phyloP scores from a whole-genome alignment of 495 filamentous ascomycete species.

The Penicillium antarcticum region DNA sequence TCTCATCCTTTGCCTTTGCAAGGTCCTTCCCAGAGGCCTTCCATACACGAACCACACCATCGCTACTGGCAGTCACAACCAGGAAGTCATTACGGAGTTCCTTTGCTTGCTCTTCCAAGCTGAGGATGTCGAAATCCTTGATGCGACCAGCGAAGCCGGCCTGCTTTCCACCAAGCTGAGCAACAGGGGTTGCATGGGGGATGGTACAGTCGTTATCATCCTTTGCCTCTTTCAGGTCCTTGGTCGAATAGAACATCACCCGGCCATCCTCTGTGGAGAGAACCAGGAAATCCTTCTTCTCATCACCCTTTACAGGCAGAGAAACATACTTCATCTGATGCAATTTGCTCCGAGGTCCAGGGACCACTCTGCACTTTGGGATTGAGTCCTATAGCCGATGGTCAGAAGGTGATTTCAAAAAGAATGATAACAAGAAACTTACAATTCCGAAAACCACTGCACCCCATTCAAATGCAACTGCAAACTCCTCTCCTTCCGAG shows the following conservation, averaged over 20 bases:
- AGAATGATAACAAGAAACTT: slow-evolving; percentile 22
- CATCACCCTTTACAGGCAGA: slow-evolving; percentile 35
- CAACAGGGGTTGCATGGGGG: slow-evolving; percentile 56
- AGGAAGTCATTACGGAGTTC: slow-evolving; percentile 42
- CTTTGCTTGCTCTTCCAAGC: slow-evolving; percentile 32
- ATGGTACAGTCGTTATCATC: slow-evolving; percentile 36
- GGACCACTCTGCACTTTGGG: slow-evolving; percentile 67
- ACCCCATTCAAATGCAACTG: slow-evolving; percentile 84
- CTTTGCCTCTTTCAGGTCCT: slow-evolving; percentile 27
- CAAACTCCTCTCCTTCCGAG: slow-evolving; percentile 70
- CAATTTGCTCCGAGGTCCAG: slow-evolving; percentile 70
- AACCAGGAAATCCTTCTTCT: slow-evolving; percentile 55
- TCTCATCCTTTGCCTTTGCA: slow-evolving; percentile 31
- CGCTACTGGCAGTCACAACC: slow-evolving; percentile 75
- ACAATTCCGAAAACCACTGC: slow-evolving; percentile 79
- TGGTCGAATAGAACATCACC: slow-evolving; percentile 79
- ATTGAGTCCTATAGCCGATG: slow-evolving; percentile 58
- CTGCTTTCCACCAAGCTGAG: slow-evolving; percentile 72
- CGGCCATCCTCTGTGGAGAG: slow-evolving; percentile 92
- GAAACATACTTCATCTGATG: slow-evolving; percentile 74
- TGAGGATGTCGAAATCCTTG: slow-evolving; percentile 80
- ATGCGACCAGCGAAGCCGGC: slow-evolving; percentile 66
- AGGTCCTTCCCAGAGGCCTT: slow-evolving; percentile 41
- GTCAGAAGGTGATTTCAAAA: slow-evolving; percentile 13
- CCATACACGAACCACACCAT: slow-evolving; percentile 80